Evolutionary conservation across 2,329 filamentous ascomycete genomes (phyloP).

Genomic region (Diaporthe amygdali): DNA sequence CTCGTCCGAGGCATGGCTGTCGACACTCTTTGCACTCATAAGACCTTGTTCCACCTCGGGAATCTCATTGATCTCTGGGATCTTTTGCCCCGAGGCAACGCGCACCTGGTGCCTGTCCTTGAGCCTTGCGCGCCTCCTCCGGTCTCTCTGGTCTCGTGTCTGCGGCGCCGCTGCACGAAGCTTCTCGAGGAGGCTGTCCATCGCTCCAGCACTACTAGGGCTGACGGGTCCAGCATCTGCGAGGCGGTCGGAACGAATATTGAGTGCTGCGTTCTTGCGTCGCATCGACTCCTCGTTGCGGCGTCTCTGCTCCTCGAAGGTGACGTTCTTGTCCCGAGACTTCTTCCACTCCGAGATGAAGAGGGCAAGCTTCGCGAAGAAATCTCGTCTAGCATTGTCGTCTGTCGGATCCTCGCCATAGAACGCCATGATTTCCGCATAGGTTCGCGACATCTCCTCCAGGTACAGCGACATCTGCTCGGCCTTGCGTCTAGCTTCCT

Average conservation of each 20-base stretch:
- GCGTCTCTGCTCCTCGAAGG: conserved; percentile 79
- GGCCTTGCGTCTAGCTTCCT: conserved; percentile 92
- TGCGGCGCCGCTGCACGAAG: conserved; percentile 91
- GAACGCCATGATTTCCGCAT: conserved; percentile 94
- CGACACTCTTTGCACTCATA: conserved; percentile 36
- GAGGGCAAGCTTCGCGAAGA: conserved; percentile 90
- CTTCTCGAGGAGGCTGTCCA: conserved; percentile 96
- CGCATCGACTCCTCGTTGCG: conserved; percentile 93
- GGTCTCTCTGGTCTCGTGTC: conserved; percentile 85
- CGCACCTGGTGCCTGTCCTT: conserved; percentile 92
- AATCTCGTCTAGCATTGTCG: conserved; percentile 91
- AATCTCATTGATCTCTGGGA: conserved; percentile 74
- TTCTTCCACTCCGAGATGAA: conserved; percentile 97
- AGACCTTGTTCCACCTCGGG: conserved; percentile 56
- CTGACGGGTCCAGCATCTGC: conserved; percentile 59
- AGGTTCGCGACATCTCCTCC: conserved; percentile 89
- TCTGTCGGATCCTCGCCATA: conserved; percentile 94
- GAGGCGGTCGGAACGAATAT: conserved; percentile 53
- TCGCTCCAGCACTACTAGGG: conserved; percentile 81
- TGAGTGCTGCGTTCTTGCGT: conserved; percentile 79
- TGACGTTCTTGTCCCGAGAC: conserved; percentile 89
- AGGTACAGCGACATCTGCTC: conserved; percentile 94
- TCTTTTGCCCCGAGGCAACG: conserved; percentile 85
- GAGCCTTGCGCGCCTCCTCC: conserved; percentile 82
- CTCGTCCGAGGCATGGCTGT: conserved; percentile 47